Base-by-base conservation (phyloP, 2,329 filamentous ascomycete genomes). In the Daldinia sp. region DNA sequence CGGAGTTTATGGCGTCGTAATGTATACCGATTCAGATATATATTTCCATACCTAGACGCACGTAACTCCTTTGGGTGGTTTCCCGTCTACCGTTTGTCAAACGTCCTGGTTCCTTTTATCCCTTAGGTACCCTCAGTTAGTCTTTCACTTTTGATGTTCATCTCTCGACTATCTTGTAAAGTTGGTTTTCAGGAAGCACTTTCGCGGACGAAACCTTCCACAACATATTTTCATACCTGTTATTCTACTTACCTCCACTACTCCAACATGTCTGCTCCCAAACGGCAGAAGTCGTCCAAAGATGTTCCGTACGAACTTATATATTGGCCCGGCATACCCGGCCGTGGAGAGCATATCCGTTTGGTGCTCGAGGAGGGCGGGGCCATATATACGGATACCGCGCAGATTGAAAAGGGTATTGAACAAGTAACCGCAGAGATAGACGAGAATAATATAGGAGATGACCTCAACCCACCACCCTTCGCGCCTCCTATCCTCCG, bases 311-410 rank as follows among this genome's bases (percentile, higher is more conserved):
- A 90, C 73, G 81, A 88, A 67, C 83, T 91, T 59, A 80, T 91
- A 73, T 93, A 93, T 82, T 91, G 89, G 85, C 89, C 89, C 15
- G 77, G 76, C 15, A 78, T 92, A 23, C 91, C 91, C 30, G 91
- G 91, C 37, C 89, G 91, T 49, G 91, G 87, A 64, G 91, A 94
- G 74, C 86, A 87, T 74, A 79, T 93, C 72, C 90, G 91, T 19
- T 84, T 94, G 9, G 83, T 83, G 13, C 86, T 94, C 68, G 91
- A 94, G 77, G 90, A 90, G 53, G 82, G 86, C 17, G 83, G 83
- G 15, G 85, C 85, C 1, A 74, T 83, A 3, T 94, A 92, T 80
- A 85, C 76, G 21, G 90, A 94, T 77, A 79, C 82, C 2, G 82
- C 83, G 10, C 67, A 78, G 11, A 73, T 68, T 4, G 71, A 84